Evolutionary conservation across 1,284 basidiomycete species (phyloP).

Genomic region (Amylostereum chailletii): DNA sequence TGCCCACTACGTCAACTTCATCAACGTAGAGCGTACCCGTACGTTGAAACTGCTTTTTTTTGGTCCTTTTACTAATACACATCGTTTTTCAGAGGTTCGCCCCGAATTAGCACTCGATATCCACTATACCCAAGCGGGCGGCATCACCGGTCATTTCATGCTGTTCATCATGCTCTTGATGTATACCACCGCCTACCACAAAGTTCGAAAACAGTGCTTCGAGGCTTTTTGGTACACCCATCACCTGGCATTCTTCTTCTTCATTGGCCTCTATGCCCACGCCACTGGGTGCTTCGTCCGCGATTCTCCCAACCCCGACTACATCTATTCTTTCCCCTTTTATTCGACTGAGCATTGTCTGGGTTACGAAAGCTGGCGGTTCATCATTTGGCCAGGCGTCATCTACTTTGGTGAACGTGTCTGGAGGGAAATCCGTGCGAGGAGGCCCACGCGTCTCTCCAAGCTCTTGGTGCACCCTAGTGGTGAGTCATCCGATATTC

Average conservation of each 20-base stretch:
- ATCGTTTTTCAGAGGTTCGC: conserved; percentile 59
- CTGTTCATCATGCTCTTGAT: conserved; percentile 81
- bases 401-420: conserved; percentile 81
- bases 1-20: conserved; percentile 86
- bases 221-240: conserved; percentile 94
- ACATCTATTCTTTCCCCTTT: conserved; percentile 66
- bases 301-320: conserved; percentile 63
- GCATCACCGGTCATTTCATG: conserved; percentile 87
- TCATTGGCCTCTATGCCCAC: conserved; percentile 80
- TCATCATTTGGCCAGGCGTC: conserved; percentile 80
- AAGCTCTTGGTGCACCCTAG: conserved; percentile 78
- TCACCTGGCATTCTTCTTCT: conserved; percentile 87
- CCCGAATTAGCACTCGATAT: conserved; percentile 68
- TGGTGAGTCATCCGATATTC: conserved; percentile 34
- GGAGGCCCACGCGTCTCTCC: conserved; percentile 65
- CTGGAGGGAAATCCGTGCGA: conserved; percentile 70
- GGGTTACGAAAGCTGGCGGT: conserved; percentile 82
- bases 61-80: conserved; percentile 6
- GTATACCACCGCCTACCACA: conserved; percentile 78
- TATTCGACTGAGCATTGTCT: conserved; percentile 76
- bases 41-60: conserved; percentile 19
- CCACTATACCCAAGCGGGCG: conserved; percentile 79
- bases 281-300: conserved; percentile 91
- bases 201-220: conserved; percentile 79
- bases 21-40: conserved; percentile 79